These are phyloP conservation scores for Pseudopithomyces chartarum DNA, from an alignment of 2,329 filamentous ascomycete genomes.

Conservation along the genomic window DNA sequence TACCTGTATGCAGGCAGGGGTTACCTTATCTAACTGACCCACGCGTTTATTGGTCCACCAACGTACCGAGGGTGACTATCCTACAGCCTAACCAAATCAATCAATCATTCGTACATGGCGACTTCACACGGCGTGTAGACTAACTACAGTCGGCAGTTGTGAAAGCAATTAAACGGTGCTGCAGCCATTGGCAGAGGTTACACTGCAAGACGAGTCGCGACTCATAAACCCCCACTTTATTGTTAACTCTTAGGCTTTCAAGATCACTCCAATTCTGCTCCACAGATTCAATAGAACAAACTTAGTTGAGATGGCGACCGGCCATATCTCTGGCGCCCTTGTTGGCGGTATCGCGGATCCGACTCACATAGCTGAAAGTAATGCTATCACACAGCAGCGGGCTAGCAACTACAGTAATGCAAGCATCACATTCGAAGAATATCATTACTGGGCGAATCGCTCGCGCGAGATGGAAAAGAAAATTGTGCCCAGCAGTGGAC, in stretches of 20 bases:
- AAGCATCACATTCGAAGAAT: slow-evolving; percentile 44
- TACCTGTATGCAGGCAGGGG: not conserved
- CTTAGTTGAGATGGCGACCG: not conserved
- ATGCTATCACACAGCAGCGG: not conserved
- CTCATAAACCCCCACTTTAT: not conserved
- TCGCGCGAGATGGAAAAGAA: slow-evolving; percentile 42
- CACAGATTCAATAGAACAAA: not conserved
- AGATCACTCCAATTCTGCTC: no score
- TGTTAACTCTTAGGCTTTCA: not conserved
- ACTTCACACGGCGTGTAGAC: not conserved
- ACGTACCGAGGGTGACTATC: not conserved
- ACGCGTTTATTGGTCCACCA: not conserved
- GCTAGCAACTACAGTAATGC: slow-evolving; percentile 4
- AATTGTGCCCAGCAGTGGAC: slow-evolving; percentile 7
- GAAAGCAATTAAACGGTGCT: not conserved
- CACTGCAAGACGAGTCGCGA: not conserved
- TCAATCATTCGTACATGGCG: not conserved
- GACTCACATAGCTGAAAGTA: not conserved
- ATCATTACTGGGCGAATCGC: slow-evolving; percentile 45
- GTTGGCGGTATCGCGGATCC: not conserved
- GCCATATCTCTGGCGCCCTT: not conserved
- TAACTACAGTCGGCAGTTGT: not conserved
- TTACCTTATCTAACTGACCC: not conserved
- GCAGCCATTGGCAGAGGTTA: not conserved
- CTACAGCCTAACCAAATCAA: not conserved